Base-by-base conservation (phyloP, 2,329 filamentous ascomycete species). In the Pyricularia grisea region DNA sequence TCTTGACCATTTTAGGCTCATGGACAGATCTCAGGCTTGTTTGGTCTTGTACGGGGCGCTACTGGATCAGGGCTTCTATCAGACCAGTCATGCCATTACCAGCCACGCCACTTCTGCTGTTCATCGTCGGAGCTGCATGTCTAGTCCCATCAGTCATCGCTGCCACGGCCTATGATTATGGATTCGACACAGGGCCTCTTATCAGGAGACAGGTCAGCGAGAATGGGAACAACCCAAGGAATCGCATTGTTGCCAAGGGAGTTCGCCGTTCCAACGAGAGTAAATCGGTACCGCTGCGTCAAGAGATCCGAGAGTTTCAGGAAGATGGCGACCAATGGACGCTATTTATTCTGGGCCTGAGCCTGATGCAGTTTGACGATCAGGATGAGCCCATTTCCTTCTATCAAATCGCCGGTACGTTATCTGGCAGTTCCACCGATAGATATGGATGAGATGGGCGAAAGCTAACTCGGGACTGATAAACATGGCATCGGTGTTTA, bases 361-460 rank as follows among this genome's bases (percentile, higher is more conserved):
- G 87, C 76, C 87, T 88, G 80, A 88, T 94, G 81, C 89, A 92
- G 78, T 85, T 82, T 71, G 86, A 86, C 69, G 81, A 88, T 72
- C 90, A 93, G 78, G 81, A 82, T 23, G 79, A 83, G 68, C 82
- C 83, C 69, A 82, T 90, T 55, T 94, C 92, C 60, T 95, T 88
- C 82, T 96, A 93, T 79, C 87, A 92, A 74, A 85, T 96, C 73
- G 86, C 90, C 70, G 91, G 92, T 92, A 77, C 70, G 84, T 77
- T 30, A 2, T 12, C 17, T 3, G 7, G 27, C 14, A 20, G 25
- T 28, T 12, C 12, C 25, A 3, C 11, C 2, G 27, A 14, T 9
- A 3, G 12, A 42, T 42, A 42, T 42, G 33, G 33, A 42, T 17
- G 33, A 17, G 10, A 61, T 61, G 25, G 10, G 23, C 4, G 10